phyloP scores from a whole-genome alignment of 192 early-diverging fungal species.

The Diversispora epigaea region DNA sequence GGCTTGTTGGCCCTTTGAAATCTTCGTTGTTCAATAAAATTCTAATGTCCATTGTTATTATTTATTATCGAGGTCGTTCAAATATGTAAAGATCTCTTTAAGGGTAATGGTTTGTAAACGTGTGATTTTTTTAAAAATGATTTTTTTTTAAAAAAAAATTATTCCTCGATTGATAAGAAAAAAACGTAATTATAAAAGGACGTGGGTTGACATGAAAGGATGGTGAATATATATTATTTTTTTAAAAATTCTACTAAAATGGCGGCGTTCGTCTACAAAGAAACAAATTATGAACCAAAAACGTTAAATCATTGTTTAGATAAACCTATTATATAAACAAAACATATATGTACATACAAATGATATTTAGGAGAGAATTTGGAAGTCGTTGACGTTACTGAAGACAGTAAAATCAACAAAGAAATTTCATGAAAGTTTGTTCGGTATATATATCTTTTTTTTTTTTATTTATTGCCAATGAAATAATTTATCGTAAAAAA shows the following conservation, averaged over 20 bases:
- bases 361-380: background rate
- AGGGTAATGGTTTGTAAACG: background rate
- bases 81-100: background rate
- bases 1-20: background rate
- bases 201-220: too few species aligned
- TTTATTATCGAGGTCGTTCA: background rate
- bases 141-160: too few species aligned
- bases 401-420: constrained; percentile 11
- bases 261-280: too few species aligned
- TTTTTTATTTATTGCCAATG: background rate
- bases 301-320: too few species aligned
- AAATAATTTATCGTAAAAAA: too few species aligned
- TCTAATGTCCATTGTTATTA: constrained; percentile 8
- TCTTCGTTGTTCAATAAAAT: constrained; percentile 9
- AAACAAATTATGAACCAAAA: too few species aligned
- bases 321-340: background rate
- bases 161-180: too few species aligned
- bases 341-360: background rate
- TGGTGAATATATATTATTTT: too few species aligned
- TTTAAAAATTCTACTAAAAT: too few species aligned
- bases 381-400: constrained; percentile 21
- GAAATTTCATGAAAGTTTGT: constrained; percentile 1
- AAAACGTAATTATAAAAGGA: too few species aligned
- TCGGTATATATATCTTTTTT: constrained; percentile 15
- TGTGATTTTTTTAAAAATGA: too few species aligned